Percentiles rank a stretch among this genome's conserved stretches.
Evolutionary conservation across 2,329 filamentous ascomycete species (phyloP).

Genomic region (Fusarium tupiense): DNA sequence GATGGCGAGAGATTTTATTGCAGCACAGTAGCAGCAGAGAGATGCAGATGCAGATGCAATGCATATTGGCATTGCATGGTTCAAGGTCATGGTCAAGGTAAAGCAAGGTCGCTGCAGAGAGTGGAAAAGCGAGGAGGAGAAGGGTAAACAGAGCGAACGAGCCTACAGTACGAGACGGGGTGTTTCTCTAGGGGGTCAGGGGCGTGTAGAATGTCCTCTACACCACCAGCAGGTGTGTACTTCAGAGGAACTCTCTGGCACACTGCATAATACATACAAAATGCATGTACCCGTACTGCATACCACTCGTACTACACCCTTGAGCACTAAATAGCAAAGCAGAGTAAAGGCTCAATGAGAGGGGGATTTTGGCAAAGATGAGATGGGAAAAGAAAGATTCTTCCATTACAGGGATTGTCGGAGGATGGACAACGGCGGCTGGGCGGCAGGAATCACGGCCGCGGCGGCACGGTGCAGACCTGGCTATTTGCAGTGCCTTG

Average conservation of each 20-base stretch:
- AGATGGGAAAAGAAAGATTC: constrained; percentile 2
- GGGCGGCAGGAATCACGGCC: constrained; percentile 34
- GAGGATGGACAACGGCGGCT: constrained; percentile 19
- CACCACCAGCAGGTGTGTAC: constrained; percentile 8
- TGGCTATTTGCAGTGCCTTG: constrained; percentile 9
- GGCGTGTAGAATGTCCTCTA: constrained; percentile 4
- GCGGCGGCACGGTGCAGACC: constrained; percentile 25
- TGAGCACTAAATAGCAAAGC: constrained; percentile 5
- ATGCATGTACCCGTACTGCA: constrained; percentile 2
- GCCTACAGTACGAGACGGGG: not conserved
- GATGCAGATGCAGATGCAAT: constrained; percentile 17
- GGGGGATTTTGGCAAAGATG: not conserved
- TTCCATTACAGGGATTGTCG: constrained; percentile 8
- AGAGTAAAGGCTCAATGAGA: not conserved
- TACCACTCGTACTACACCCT: constrained; percentile 11
- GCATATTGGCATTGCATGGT: constrained; percentile 21
- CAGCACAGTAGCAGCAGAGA: constrained; percentile 16
- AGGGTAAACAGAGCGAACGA: constrained; percentile 12
- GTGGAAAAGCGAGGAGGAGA: not conserved
- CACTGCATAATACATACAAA: constrained; percentile 13
- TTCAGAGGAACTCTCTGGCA: constrained; percentile 17
- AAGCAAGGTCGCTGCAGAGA: not conserved
- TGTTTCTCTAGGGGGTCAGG: constrained; percentile 6
- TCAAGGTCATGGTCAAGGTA: constrained; percentile 23
- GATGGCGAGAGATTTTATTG: constrained; percentile 37